Percentiles rank a stretch among this genome's conserved stretches.
Conservation (phyloP, 345 rosid species). For the Citrus inodora region DNA sequence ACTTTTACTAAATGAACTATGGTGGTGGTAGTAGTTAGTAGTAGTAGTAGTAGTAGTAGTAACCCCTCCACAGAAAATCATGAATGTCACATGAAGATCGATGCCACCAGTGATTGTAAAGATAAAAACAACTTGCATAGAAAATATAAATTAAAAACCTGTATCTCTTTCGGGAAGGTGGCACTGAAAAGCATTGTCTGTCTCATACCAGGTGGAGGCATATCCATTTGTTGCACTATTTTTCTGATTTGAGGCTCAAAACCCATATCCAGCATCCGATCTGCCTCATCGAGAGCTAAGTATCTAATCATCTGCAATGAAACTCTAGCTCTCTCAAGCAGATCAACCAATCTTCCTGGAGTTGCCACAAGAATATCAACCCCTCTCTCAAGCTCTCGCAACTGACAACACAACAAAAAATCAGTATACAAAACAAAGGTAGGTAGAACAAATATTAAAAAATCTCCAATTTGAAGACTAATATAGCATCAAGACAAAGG, state of each 20-base stretch:
- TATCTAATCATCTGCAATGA: slow-evolving; percentile 85
- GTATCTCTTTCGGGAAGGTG: slow-evolving; percentile 96
- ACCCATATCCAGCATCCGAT: slow-evolving; percentile 99
- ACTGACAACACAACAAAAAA: slow-evolving; percentile 44
- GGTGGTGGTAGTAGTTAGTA: background rate
- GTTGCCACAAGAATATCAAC: slow-evolving; percentile 99
- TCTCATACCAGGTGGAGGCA: slow-evolving; percentile 87
- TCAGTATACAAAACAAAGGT: background rate
- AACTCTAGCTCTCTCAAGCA: slow-evolving; percentile 95
- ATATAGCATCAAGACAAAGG: background rate
- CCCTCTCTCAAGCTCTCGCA: slow-evolving; percentile 93
- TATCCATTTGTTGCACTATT: slow-evolving; percentile 93
- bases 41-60: background rate
- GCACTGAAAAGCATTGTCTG: slow-evolving; percentile 98
- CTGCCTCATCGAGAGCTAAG: slow-evolving; percentile 96
- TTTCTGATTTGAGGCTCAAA: slow-evolving; percentile 99
- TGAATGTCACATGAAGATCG: background rate
- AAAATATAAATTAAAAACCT: slow-evolving; percentile 43
- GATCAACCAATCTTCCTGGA: slow-evolving; percentile 94
- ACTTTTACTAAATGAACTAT: background rate
- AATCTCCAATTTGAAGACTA: background rate
- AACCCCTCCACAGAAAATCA: background rate
- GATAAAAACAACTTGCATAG: background rate
- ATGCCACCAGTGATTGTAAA: background rate
- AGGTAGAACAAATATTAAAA: background rate